Evolutionary conservation across 192 early-diverging fungal species (phyloP).

Genomic region (Podochytrium sp.): DNA sequence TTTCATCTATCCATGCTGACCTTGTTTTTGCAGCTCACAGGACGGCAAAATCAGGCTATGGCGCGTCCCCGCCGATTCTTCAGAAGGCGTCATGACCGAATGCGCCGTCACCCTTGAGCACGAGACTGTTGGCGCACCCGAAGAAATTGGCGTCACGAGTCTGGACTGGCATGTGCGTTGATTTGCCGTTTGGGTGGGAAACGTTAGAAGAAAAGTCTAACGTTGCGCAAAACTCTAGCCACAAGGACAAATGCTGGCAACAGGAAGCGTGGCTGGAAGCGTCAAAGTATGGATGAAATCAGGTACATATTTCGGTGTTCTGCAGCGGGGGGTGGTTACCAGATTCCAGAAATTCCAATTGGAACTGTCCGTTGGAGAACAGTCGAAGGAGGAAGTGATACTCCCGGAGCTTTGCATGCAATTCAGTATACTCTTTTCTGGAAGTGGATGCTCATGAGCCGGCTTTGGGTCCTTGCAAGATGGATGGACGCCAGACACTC

Average conservation of each 20-base stretch:
- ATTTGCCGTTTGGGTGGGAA: not conserved
- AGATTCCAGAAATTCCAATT: too few relatives aligned
- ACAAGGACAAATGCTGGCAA: conserved; percentile 76
- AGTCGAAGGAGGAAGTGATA: too few relatives aligned
- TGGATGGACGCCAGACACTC: not conserved
- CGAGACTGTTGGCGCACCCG: conserved; percentile 20
- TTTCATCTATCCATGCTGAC: not conserved
- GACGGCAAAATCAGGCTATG: conserved; percentile 90
- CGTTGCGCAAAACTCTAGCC: too few relatives aligned
- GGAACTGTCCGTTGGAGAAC: too few relatives aligned
- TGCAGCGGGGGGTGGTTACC: too few relatives aligned
- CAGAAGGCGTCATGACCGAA: conserved; percentile 51
- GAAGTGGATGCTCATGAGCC: too few relatives aligned
- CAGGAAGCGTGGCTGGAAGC: conserved; percentile 84
- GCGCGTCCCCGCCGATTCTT: conserved; percentile 65
- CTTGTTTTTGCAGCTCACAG: conserved; percentile 48
- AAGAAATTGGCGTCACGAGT: conserved; percentile 76
- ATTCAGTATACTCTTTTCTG: too few relatives aligned
- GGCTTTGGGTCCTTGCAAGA: too few relatives aligned
- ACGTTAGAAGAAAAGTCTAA: too few relatives aligned
- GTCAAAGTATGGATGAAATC: conserved; percentile 80
- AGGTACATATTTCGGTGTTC: conserved; percentile 20
- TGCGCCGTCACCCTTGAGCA: conserved; percentile 61
- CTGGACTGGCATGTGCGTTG: conserved; percentile 84
- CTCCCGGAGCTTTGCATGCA: too few relatives aligned